These are phyloP conservation scores for Cystoisospora suis DNA, from an alignment of 169 alveolate species.

Conservation along the genomic window DNA sequence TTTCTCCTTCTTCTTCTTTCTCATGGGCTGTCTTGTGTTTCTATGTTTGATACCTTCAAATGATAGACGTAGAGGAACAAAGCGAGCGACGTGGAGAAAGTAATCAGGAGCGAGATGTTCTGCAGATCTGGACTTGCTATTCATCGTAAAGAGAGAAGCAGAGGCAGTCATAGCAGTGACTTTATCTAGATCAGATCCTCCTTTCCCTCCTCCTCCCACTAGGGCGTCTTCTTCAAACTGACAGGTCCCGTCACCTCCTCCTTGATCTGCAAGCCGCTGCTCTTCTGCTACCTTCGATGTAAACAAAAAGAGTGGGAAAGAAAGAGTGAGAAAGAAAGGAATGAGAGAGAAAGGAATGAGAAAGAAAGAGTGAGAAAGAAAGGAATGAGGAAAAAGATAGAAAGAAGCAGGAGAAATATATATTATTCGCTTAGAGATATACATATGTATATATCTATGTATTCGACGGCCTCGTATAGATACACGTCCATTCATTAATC, in stretches of 20 bases:
- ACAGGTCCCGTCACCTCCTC: not conserved
- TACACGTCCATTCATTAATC: not conserved
- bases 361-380: not conserved
- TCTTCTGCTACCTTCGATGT: slow-evolving; percentile 2
- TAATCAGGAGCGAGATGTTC: not conserved
- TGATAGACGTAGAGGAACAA: slow-evolving; percentile 40
- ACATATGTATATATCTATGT: not conserved
- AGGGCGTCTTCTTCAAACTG: too few relatives aligned
- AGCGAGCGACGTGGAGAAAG: slow-evolving; percentile 23
- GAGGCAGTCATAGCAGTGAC: slow-evolving; percentile 26
- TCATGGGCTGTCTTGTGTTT: too few relatives aligned
- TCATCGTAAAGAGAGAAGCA: not conserved
- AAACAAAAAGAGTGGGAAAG: not conserved
- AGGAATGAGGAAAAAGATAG: not conserved
- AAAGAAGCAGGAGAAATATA: not conserved
- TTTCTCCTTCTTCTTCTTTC: not conserved
- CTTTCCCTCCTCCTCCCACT: too few relatives aligned
- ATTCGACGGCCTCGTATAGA: not conserved
- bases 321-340: not conserved
- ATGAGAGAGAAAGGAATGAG: not conserved
- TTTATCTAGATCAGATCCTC: not conserved
- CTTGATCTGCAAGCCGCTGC: slow-evolving; percentile 27
- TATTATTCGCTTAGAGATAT: not conserved
- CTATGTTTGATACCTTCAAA: too few relatives aligned
- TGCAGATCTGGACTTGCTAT: not conserved